These are phyloP conservation scores for Dysphania ambrosioides DNA, from an alignment of 148 eudicot genomes.

Conservation along the genomic window DNA sequence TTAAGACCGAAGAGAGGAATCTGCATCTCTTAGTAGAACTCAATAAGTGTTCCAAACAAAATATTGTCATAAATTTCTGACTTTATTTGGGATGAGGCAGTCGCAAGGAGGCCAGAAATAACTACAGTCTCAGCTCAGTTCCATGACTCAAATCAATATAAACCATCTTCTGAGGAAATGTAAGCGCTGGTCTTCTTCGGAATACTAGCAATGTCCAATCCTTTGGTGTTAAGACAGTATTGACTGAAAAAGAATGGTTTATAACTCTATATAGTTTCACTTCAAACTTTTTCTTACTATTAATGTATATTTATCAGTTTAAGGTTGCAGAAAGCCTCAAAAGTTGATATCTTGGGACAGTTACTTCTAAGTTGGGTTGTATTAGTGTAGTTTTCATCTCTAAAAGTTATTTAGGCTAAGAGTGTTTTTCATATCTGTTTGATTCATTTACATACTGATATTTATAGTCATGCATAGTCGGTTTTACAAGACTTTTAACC, in stretches of 20 bases:
- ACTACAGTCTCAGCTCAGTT: constrained; percentile 6
- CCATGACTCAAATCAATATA: background rate
- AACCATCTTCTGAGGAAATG: constrained; percentile 15
- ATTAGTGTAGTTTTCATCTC: constrained; percentile 29
- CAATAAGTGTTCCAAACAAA: constrained; percentile 24
- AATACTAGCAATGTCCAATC: background rate
- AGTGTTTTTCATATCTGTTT: too few species aligned
- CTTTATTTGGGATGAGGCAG: background rate
- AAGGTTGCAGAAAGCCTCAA: background rate
- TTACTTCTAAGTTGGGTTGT: constrained; percentile 23
- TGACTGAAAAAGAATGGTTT: constrained; percentile 24
- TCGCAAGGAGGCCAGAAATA: background rate
- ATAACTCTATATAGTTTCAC: background rate
- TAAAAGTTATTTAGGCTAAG: too few species aligned
- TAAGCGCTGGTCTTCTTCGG: constrained; percentile 1
- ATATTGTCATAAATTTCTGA: constrained; percentile 14
- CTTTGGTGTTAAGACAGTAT: constrained; percentile 36
- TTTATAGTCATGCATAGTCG: too few species aligned
- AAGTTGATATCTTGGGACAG: constrained; percentile 10
- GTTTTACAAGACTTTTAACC: too few species aligned
- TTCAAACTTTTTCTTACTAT: background rate
- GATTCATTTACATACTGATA: too few species aligned
- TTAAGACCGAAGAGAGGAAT: constrained; percentile 41
- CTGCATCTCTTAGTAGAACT: constrained; percentile 51
- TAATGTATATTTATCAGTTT: constrained; percentile 14